Evolutionary conservation across 441 rosid species (phyloP), one percentile per base, ranked within the genome.

Genomic region (Populus hybrid): DNA sequence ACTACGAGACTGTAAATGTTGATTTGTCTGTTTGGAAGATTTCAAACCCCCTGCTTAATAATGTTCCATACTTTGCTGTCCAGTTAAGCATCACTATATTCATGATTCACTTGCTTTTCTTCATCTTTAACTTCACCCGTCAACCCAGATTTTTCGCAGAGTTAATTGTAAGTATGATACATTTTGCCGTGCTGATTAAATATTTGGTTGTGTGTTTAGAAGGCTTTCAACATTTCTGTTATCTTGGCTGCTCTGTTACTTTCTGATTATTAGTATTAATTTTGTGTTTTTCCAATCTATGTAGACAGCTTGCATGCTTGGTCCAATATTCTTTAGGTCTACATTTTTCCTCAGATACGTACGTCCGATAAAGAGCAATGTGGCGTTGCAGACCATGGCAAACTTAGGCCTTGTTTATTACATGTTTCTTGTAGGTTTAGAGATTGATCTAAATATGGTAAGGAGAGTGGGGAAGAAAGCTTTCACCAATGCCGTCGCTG

Each of bases 371-470:
- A 12, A 46, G 1, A 46, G 54, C 18, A 11, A 46, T 46, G 16
- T 10, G 89, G 83, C 85, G 75, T 69, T 89, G 11, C 92, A 90
- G 84, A 88, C 91, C 10, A 86, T 89, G 72, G 88, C 88, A 8
- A 88, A 91, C 63, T 73, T 90, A 54, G 89, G 87, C 16, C 83
- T 88, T 2, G 80, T 86, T 32, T 90, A 86, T 85, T 85, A 89
- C 84, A 70, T 86, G 57, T 92, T 90, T 82, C 82, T 90, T 46
- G 87, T 91, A 4, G 97, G 93, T 5, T 87, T 89, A 5, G 92
- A 87, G 78, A 85, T 89, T 86, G 93, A 89, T 57, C 72, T 88
- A 0, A 30, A 83, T 8, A 84, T 80, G 59, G 80, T 92, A 30
- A 67, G 36, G 73, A 73, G 81, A 5, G 79, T 85, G 3, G 90